Evolutionary conservation across 331 rosid genomes (phyloP).

Genomic region (Dryas integrifolia): DNA sequence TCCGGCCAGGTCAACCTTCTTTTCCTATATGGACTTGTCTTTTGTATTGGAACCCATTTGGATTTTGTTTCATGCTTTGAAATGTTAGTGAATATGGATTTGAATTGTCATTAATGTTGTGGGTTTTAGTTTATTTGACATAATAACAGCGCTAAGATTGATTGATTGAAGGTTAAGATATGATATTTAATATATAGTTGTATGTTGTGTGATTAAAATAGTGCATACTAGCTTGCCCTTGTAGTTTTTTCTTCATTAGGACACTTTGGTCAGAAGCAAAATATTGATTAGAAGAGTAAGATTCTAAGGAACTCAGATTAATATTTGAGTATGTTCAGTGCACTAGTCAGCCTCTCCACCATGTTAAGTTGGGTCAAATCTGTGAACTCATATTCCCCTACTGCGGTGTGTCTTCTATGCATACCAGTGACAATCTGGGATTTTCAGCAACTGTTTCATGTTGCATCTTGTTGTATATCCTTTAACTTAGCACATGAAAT

Average conservation of each 20-base stretch:
- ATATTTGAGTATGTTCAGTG: neutral
- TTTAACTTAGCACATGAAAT: neutral
- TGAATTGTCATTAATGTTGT: neutral
- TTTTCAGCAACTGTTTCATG: neutral
- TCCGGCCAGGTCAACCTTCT: slow-evolving; percentile 59
- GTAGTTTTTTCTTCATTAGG: neutral
- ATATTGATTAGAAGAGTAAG: neutral
- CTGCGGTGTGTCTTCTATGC: neutral
- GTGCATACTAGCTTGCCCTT: neutral
- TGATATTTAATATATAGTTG: neutral
- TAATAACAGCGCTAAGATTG: neutral
- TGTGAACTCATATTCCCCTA: neutral
- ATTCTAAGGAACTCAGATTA: no score
- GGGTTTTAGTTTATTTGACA: neutral
- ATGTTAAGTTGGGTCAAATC: neutral
- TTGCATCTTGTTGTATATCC: neutral
- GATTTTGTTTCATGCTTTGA: neutral
- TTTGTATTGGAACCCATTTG: no score
- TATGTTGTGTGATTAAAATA: neutral
- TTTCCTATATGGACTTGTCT: neutral
- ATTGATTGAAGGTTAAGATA: neutral
- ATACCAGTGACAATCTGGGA: neutral
- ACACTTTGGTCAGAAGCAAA: neutral
- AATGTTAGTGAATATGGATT: neutral
- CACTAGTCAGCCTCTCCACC: neutral